Conservation (phyloP, 2,329 filamentous ascomycete genomes). For the Neofusicoccum cordaticola region DNA sequence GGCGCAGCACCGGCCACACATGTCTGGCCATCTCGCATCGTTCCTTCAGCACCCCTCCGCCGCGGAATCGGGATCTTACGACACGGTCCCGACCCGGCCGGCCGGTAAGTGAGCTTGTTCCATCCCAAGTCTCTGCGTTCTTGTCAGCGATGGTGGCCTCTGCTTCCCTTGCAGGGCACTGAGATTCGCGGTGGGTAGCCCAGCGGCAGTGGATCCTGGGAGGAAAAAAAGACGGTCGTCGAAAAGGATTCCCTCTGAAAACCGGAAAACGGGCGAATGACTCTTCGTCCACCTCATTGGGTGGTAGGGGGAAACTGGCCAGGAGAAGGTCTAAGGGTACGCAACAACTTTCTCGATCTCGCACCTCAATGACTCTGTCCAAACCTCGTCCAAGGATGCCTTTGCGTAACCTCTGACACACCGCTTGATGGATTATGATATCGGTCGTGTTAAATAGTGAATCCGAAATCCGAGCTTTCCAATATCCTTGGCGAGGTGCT, state of each 20-base stretch:
- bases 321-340: background rate
- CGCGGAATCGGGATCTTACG: conserved; percentile 12
- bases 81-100: background rate
- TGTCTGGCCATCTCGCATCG: conserved; percentile 4
- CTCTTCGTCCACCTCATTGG: background rate
- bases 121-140: conserved; percentile 6
- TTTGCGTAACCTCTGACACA: conserved; percentile 1
- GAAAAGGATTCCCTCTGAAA: no score
- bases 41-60: conserved; percentile 2
- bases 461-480: background rate
- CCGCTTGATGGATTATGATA: background rate
- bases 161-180: background rate
- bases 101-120: conserved; percentile 4
- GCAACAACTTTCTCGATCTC: background rate
- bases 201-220: background rate
- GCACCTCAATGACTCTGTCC: background rate
- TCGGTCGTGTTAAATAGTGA: background rate
- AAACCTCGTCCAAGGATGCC: background rate
- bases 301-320: background rate
- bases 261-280: background rate
- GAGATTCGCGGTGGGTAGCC: background rate
- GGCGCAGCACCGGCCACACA: conserved; percentile 4
- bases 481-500: background rate
- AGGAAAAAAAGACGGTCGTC: background rate
- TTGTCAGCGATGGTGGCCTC: background rate